These are phyloP conservation scores for Boletus barrowsii DNA, from an alignment of 768 basidiomycete species.

Conservation along the genomic window DNA sequence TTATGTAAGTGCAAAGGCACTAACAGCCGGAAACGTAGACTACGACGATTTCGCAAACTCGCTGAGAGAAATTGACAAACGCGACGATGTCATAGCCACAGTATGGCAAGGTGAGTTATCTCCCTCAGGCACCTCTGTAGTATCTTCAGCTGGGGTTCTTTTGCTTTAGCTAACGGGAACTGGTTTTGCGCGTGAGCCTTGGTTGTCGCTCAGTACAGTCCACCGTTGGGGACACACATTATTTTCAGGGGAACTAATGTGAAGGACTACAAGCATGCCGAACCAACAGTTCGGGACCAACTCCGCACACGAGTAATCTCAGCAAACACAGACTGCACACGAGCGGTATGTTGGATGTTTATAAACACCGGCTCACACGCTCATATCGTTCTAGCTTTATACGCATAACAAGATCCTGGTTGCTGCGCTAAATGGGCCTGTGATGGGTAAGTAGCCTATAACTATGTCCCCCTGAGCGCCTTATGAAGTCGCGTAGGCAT, in stretches of 20 bases:
- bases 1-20: neutral
- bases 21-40: constrained; percentile 36
- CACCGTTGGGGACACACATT: neutral
- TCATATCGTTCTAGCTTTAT: constrained; percentile 45
- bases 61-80: constrained; percentile 54
- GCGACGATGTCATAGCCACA: constrained; percentile 61
- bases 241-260: constrained; percentile 57
- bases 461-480: neutral
- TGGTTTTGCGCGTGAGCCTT: constrained; percentile 71
- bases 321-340: constrained; percentile 57
- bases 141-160: neutral
- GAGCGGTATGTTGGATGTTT: constrained; percentile 47
- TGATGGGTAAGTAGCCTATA: constrained; percentile 49
- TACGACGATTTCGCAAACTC: constrained; percentile 59
- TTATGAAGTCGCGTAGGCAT: constrained; percentile 44
- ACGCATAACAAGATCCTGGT: constrained; percentile 67
- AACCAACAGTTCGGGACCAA: constrained; percentile 40
- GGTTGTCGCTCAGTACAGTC: neutral
- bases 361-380: neutral
- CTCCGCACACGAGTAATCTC: constrained; percentile 46
- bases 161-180: constrained; percentile 50
- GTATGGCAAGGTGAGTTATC: constrained; percentile 57
- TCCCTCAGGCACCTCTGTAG: neutral
- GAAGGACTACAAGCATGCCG: constrained; percentile 22
- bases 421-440: constrained; percentile 71